Evolutionary conservation across 768 basidiomycete species (phyloP).

Genomic region (Agaricus subrufescens): DNA sequence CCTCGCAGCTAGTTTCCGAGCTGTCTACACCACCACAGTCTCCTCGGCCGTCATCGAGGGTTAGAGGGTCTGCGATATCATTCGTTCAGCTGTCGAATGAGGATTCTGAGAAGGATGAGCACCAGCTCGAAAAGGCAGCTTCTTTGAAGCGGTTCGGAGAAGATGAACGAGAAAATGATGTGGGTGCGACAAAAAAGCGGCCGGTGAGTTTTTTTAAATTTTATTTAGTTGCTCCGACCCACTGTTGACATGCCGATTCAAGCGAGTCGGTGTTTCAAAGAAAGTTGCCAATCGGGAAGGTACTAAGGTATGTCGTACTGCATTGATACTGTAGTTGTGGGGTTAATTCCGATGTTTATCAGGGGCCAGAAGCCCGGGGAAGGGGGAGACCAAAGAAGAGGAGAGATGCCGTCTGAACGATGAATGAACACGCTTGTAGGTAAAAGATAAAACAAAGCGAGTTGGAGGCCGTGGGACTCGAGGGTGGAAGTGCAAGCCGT

Average conservation of each 20-base stretch:
- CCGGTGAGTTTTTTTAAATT: background rate
- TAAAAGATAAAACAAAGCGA: too few relatives aligned
- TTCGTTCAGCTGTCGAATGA: constrained; percentile 2
- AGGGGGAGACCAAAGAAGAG: constrained; percentile 2
- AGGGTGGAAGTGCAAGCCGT: too few relatives aligned
- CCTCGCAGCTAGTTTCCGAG: constrained; percentile 6
- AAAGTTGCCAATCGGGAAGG: background rate
- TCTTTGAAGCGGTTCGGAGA: background rate
- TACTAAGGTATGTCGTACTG: background rate
- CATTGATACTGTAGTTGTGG: background rate
- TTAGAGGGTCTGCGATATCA: background rate
- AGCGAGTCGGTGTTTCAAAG: constrained; percentile 1
- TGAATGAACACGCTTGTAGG: too few relatives aligned
- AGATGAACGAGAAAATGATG: background rate
- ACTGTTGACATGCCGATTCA: background rate
- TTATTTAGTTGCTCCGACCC: background rate
- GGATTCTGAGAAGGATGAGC: background rate
- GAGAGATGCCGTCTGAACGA: background rate
- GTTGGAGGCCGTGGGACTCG: too few relatives aligned
- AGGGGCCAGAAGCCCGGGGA: background rate
- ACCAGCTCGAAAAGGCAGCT: background rate
- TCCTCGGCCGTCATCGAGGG: background rate
- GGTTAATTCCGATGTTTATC: background rate
- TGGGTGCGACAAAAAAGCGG: background rate
- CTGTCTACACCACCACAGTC: constrained; percentile 10